Percentiles rank a stretch among this genome's conserved stretches.
Evolutionary conservation across 2,329 filamentous ascomycete genomes (phyloP).

Genomic region (Beauveria rudraprayagi): DNA sequence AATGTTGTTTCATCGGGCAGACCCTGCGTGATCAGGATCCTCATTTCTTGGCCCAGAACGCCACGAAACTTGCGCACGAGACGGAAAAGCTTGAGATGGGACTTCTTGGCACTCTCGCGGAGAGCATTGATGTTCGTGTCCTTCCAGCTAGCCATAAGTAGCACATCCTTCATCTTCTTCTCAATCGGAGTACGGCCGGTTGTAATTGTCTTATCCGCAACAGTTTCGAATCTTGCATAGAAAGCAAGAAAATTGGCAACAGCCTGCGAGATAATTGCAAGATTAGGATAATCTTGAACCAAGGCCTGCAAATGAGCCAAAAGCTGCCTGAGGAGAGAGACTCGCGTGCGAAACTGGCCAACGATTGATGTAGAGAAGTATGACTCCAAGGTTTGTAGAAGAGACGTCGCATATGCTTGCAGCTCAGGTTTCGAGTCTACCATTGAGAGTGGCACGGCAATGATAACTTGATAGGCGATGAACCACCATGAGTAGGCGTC

Average conservation of each 20-base stretch:
- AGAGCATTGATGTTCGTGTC: conserved; percentile 91
- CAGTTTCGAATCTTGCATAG: conserved; percentile 61
- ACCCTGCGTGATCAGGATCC: conserved; percentile 51
- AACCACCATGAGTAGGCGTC: conserved; percentile 94
- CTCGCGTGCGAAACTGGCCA: conserved; percentile 69
- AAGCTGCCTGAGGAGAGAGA: conserved; percentile 60
- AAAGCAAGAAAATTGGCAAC: conserved; percentile 70
- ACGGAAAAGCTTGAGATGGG: conserved; percentile 86
- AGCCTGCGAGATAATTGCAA: conserved; percentile 53
- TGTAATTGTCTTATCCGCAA: conserved; percentile 55
- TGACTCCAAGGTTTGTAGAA: conserved; percentile 67
- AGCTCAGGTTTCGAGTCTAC: conserved; percentile 51
- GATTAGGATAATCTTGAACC: conserved; percentile 46
- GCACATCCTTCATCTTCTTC: conserved; percentile 86
- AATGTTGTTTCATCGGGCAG: conserved; percentile 42
- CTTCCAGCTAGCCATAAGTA: conserved; percentile 93
- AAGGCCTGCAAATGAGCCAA: conserved; percentile 59
- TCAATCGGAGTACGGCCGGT: conserved; percentile 70
- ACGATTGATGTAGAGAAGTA: conserved; percentile 75
- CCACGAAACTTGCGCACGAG: conserved; percentile 83
- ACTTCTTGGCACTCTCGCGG: conserved; percentile 79
- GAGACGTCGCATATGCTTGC: conserved; percentile 53
- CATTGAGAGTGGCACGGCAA: conserved; percentile 66
- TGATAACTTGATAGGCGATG: conserved; percentile 81
- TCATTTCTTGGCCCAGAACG: conserved; percentile 69